Evolutionary conservation across 257 asterid genomes (phyloP), one percentile per base, ranked within the genome.

Genomic region (Ligustrum vulgare): DNA sequence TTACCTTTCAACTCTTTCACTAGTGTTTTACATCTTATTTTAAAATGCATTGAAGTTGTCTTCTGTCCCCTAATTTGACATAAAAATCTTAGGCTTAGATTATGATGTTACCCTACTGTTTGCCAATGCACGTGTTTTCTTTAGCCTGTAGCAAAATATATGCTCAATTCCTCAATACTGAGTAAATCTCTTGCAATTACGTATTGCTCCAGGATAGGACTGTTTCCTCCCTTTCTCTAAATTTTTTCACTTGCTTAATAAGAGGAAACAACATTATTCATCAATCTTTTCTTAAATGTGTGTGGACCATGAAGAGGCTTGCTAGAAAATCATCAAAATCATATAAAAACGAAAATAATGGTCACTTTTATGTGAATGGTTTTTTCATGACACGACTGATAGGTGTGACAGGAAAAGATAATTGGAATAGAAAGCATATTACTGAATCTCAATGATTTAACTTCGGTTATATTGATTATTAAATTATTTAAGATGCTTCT

Each of bases 1-100:
- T 35, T 60, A 73, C 70, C 71, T 74, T 51, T 68, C 13, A 43
- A 37, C 11, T 36, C 62, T 6, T 58, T 37, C 58, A 47, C 66
- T 70, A 41, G 32, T 43, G 41, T 71, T 72, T 63, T 18, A 20
- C 63, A 20, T 28, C 39, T 72, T 22, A 78, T 22, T 51, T 41
- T 66, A 60, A 8, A 9, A 23, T 1, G 16, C 2, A 1, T 58
- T 9, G 3, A 8, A 58, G 32, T 23, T 60, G 16, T 60, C 33
- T 10, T 60, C 34, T 8, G 9, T 9, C 64, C 11, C 67, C 16
- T 34, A 23, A 23, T 60, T 9, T 23, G 67, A 23, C 67, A 9
- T 3, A 60, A 60, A 60, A 23, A 13, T 60, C 15, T 9, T 60
- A 23, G 67, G 66, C 66, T 60, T 60, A 60, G 66, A 60, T 34